These are phyloP conservation scores for Serendipita sp. DNA, from an alignment of 768 basidiomycete genomes.

Conservation along the genomic window DNA sequence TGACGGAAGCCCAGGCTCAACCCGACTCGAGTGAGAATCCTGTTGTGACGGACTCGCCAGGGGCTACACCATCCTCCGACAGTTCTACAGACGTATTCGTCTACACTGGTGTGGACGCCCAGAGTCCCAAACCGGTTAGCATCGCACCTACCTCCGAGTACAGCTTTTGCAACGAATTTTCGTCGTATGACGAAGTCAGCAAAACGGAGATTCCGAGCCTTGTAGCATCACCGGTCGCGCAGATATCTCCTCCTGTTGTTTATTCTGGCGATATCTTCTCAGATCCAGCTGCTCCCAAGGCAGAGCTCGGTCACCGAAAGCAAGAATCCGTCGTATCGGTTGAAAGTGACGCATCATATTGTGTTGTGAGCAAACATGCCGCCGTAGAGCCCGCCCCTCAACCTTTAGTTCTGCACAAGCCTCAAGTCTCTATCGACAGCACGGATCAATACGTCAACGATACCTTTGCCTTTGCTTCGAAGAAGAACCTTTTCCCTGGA, in stretches of 20 bases:
- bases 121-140: neutral
- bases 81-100: neutral
- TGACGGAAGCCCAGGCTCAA: neutral
- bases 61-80: neutral
- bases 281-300: neutral
- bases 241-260: neutral
- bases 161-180: neutral
- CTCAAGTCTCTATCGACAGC: neutral
- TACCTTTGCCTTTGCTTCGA: constrained; percentile 1
- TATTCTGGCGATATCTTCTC: neutral
- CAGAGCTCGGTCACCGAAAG: neutral
- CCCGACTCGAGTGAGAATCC: neutral
- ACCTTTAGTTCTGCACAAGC: neutral
- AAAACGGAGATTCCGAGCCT: neutral
- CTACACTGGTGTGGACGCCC: neutral
- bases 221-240: neutral
- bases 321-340: neutral
- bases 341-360: neutral
- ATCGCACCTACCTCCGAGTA: neutral
- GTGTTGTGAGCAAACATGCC: neutral
- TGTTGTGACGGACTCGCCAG: neutral
- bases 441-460: neutral
- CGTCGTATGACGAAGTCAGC: neutral
- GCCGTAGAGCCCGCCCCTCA: neutral
- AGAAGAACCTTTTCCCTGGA: neutral